These are phyloP conservation scores for Saccharomyces hybrid DNA, from an alignment of 1,139 yeast species.

Conservation along the genomic window DNA sequence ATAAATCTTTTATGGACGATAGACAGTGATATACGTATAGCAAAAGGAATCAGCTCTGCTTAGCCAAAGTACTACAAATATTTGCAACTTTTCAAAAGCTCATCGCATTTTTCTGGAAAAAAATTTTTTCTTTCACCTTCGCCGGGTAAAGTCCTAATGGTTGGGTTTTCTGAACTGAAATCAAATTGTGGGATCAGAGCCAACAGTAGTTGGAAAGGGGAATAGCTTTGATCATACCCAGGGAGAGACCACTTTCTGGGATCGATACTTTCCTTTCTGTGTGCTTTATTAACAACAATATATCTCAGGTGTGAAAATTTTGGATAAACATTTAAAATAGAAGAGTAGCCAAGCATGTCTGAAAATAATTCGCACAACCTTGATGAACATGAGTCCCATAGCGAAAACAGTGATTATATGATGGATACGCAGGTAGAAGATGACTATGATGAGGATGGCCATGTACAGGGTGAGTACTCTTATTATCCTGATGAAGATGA, in stretches of 20 bases:
- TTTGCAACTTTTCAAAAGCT: background rate
- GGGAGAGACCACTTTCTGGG: background rate
- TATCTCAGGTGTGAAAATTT: background rate
- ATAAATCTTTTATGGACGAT: background rate
- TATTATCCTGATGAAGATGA: conserved; percentile 17
- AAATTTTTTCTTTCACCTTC: background rate
- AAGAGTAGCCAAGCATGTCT: background rate
- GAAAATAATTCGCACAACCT: conserved; percentile 4
- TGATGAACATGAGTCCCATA: conserved; percentile 14
- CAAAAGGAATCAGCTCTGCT: background rate
- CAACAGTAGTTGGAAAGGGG: background rate
- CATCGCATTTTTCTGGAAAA: background rate
- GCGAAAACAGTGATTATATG: conserved; percentile 8
- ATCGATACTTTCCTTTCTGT: background rate
- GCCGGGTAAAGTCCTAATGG: background rate
- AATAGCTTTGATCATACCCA: background rate
- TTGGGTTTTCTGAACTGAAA: background rate
- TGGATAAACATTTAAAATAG: background rate
- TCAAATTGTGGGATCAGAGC: background rate
- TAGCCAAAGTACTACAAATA: background rate
- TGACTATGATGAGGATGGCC: conserved; percentile 15
- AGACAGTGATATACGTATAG: background rate
- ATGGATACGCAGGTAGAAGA: conserved; percentile 13
- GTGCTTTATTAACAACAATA: background rate
- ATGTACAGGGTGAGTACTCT: conserved; percentile 10